A percentile compares a stretch with the other conserved stretches of the same genome.
phyloP scores from a whole-genome alignment of 495 filamentous ascomycete genomes.

The Lasiosphaeris hirsuta region DNA sequence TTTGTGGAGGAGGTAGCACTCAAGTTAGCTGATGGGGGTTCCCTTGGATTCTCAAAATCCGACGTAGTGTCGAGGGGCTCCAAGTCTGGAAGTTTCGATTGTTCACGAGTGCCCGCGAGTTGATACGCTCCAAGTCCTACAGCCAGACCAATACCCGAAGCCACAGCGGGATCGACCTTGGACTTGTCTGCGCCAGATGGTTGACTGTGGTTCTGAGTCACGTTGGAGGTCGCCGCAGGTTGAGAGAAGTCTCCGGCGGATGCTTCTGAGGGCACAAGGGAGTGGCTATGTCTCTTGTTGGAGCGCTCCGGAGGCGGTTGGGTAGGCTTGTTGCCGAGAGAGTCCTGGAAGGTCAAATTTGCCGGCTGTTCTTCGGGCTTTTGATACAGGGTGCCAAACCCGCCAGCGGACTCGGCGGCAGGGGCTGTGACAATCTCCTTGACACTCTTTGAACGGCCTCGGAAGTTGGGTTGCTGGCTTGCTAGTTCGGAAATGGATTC shows the following conservation, averaged over 20 bases:
- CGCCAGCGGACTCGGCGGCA: not conserved
- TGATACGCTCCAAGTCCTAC: constrained; percentile 17
- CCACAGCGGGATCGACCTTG: too few relatives aligned
- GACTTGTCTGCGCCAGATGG: not conserved
- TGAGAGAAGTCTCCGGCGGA: not conserved
- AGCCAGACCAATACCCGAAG: not conserved
- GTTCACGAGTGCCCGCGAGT: not conserved
- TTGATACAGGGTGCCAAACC: not conserved
- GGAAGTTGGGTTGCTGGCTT: not conserved
- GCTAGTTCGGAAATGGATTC: constrained; percentile 3
- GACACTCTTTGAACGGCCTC: not conserved
- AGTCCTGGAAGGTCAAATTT: too few relatives aligned
- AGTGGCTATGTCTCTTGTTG: constrained; percentile 1
- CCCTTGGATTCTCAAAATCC: constrained; percentile 23
- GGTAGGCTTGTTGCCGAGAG: not conserved
- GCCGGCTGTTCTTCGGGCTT: not conserved
- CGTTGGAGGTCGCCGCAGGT: not conserved
- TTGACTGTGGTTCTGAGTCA: not conserved
- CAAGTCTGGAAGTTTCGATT: not conserved
- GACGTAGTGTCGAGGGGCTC: not conserved
- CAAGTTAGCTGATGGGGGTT: constrained; percentile 16
- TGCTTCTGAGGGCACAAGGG: not conserved
- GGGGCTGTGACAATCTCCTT: not conserved
- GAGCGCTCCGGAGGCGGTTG: not conserved
- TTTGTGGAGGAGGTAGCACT: not conserved